A percentile compares a stretch with the other conserved stretches of the same genome.
These are phyloP conservation scores for Cymbopogon flexuosus DNA, from an alignment of 202 grass and related monocot genomes.

Conservation along the genomic window DNA sequence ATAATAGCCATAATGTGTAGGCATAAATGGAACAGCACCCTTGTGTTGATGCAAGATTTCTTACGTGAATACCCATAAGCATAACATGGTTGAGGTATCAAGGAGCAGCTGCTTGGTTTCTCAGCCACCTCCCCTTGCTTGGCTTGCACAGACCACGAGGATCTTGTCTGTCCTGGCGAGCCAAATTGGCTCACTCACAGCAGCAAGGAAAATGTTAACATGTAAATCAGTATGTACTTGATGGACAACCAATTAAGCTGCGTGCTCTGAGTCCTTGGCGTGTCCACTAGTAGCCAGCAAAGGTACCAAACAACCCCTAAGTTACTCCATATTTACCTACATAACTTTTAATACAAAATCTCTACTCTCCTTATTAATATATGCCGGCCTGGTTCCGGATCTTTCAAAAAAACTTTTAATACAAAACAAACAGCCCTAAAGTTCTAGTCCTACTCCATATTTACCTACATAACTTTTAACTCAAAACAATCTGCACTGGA, in stretches of 20 bases:
- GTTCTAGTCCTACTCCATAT: too few relatives aligned
- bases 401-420: too few relatives aligned
- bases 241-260: background rate
- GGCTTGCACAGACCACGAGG: background rate
- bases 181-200: background rate
- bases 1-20: background rate
- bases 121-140: background rate
- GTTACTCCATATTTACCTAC: background rate
- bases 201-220: background rate
- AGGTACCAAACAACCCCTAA: background rate
- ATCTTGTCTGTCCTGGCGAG: background rate
- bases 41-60: background rate
- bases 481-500: background rate
- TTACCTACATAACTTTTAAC: too few relatives aligned
- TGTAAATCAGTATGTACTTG: background rate
- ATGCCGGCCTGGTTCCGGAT: too few relatives aligned
- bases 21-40: background rate
- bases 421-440: too few relatives aligned
- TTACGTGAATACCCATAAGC: background rate
- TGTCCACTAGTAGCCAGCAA: background rate
- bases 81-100: background rate
- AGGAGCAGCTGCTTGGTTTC: background rate
- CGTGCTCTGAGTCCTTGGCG: background rate
- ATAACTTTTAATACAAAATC: background rate
- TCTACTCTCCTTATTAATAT: too few relatives aligned